Conservation (phyloP, 306 rosid genomes). For the Castanospermum australe region DNA sequence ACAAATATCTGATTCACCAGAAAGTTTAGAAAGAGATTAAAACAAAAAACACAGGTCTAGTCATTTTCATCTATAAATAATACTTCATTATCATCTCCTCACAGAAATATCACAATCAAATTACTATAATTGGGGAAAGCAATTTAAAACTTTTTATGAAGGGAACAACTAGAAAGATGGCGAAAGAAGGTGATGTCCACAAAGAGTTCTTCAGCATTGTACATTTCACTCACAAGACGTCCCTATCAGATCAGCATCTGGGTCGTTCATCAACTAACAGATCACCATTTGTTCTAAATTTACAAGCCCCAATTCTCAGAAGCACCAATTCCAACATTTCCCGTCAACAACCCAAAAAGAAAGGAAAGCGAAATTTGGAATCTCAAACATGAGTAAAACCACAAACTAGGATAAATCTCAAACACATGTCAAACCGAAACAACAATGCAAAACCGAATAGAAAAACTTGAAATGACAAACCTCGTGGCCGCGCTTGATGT, state of each 20-base stretch:
- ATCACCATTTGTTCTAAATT: neutral
- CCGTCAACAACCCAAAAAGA: neutral
- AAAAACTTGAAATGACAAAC: slow-evolving; percentile 18
- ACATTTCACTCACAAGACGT: neutral
- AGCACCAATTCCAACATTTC: neutral
- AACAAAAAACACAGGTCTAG: neutral
- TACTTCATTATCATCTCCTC: neutral
- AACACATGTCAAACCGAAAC: neutral
- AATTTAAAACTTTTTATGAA: neutral
- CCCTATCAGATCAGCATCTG: neutral
- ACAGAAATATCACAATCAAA: neutral
- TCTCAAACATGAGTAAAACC: neutral
- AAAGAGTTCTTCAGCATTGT: neutral
- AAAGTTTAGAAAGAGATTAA: neutral
- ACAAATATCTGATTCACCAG: neutral
- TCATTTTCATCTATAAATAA: neutral
- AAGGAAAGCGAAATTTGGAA: neutral
- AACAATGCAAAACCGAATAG: neutral
- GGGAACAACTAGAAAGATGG: neutral
- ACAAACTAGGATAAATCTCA: neutral
- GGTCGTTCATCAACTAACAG: neutral
- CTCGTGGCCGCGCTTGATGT: neutral
- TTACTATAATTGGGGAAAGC: neutral
- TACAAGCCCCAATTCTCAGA: neutral
- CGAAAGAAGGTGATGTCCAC: too few relatives aligned